Base-by-base conservation (phyloP, 2,329 filamentous ascomycete genomes). In the Podosphaera xanthii region DNA sequence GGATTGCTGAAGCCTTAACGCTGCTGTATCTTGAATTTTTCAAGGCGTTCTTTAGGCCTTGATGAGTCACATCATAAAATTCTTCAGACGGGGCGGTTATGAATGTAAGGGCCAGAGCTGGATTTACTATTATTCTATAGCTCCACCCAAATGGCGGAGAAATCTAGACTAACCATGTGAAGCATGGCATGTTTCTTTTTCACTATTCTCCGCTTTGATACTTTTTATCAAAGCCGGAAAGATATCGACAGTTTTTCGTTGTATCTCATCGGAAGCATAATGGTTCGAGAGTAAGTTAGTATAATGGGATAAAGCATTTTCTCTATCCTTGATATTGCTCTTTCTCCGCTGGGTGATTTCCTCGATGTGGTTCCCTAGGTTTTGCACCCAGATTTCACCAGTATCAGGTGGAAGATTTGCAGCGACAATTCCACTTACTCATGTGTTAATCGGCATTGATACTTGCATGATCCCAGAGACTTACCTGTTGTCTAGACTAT, bases 321-420 rank as follows among this genome's bases (percentile, higher is more conserved):
- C 81, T 59, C 84, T 76, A 35, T 81, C 80, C 60, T 81, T 76
- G 9, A 75, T 76, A 62, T 77, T 84, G 68, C 79, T 83, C 63
- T 81, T 77, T 72, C 86, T 87, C 63, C 82, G 77, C 64, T 86
- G 81, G 59, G 80, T 73, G 48, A 87, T 78, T 64, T 83, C 78
- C 58, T 82, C 75, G 58, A 86, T 78, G 52, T 77, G 75, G 62
- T 79, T 76, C 35, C 71, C 69, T 34, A 87, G 72, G 61, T 81
- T 77, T 48, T 76, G 69, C 58, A 77, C 75, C 80, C 81, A 83
- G 30, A 73, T 73, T 59, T 76, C 76, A 53, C 14, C 42, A 22
- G 35, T 42, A 42, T 30, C 35, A 42, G n/a, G 22, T 33, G 40
- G 2, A 12, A 49, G 0, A 2, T 57, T 34, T 5, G 42, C 7